phyloP scores from a whole-genome alignment of 164 flowering plant species.

The Annona cherimola region DNA sequence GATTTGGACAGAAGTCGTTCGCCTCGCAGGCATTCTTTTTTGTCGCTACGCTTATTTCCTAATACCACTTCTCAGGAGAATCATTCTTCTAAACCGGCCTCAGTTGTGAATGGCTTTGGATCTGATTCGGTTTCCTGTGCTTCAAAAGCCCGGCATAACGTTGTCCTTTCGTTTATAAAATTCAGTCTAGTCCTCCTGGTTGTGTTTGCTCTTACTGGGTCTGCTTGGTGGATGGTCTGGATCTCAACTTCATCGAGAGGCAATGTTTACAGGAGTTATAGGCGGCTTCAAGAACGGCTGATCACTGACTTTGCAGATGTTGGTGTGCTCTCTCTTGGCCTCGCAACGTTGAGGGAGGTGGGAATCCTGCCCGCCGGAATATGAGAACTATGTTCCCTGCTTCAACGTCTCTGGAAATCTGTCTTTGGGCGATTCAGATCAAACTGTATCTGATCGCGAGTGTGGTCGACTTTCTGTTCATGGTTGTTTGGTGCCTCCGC shows the following conservation, averaged over 20 bases:
- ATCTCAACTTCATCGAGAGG: slow-evolving; percentile 62
- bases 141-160: slow-evolving; percentile 51
- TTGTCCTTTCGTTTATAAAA: slow-evolving; percentile 43
- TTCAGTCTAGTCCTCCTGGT: slow-evolving; percentile 57
- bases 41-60: slow-evolving; percentile 39
- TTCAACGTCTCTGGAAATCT: slow-evolving; percentile 64
- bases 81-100: slow-evolving; percentile 39
- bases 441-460: slow-evolving; percentile 45
- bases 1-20: slow-evolving; percentile 27
- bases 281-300: slow-evolving; percentile 76
- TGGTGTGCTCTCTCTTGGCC: slow-evolving; percentile 69
- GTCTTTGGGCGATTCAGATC: slow-evolving; percentile 40
- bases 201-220: slow-evolving; percentile 70
- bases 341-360: slow-evolving; percentile 59
- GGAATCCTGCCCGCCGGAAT: slow-evolving; percentile 65
- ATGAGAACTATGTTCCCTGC: slow-evolving; percentile 82
- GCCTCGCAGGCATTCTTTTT: slow-evolving; percentile 30
- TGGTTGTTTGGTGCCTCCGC: slow-evolving; percentile 70
- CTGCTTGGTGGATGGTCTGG: slow-evolving; percentile 88
- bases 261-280: slow-evolving; percentile 50
- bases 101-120: slow-evolving; percentile 50
- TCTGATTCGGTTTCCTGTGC: slow-evolving; percentile 45
- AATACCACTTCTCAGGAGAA: slow-evolving; percentile 35
- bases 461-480: slow-evolving; percentile 41
- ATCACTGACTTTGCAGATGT: slow-evolving; percentile 75